Evolutionary conservation across 352 stramenopile genomes (phyloP).

Genomic region (Pythium rishiriense): DNA sequence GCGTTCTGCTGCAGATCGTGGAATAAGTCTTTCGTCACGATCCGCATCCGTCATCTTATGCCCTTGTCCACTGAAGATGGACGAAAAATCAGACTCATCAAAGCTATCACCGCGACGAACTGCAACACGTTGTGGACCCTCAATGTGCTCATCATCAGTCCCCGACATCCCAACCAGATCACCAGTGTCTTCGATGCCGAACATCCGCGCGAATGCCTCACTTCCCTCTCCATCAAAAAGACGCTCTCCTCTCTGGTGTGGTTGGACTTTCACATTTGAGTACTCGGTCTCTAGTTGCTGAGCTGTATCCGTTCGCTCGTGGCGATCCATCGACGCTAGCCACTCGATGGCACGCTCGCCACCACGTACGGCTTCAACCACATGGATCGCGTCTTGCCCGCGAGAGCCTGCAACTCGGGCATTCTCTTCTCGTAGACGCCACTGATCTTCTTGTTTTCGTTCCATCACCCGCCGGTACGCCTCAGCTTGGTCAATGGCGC

Average conservation of each 20-base stretch:
- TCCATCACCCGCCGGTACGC: conserved; percentile 46
- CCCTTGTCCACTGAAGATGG: background rate
- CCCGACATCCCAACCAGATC: background rate
- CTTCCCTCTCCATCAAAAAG: conserved; percentile 26
- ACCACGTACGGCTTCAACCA: conserved; percentile 34
- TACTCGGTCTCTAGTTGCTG: background rate
- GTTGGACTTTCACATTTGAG: background rate
- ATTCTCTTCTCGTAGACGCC: conserved; percentile 38
- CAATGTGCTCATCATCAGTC: background rate
- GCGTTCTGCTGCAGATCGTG: background rate
- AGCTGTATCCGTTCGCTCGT: conserved; percentile 27
- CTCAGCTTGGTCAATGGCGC: conserved; percentile 42
- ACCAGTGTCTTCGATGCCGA: conserved; percentile 40
- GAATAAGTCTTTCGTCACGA: background rate
- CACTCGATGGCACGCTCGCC: conserved; percentile 53
- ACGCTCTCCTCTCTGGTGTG: background rate
- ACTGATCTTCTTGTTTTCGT: conserved; percentile 36
- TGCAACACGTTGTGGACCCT: conserved; percentile 7
- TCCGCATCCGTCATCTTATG: background rate
- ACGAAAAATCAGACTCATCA: conserved; percentile 12
- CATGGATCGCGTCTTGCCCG: conserved; percentile 37
- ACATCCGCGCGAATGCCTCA: conserved; percentile 44
- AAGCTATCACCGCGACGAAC: conserved; percentile 4
- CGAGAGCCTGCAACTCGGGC: conserved; percentile 35
- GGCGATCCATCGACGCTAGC: conserved; percentile 53